Percentiles rank a stretch among this genome's conserved stretches.
Conservation (phyloP, 805 yeast species). For the Wickerhamomyces canadensis region DNA sequence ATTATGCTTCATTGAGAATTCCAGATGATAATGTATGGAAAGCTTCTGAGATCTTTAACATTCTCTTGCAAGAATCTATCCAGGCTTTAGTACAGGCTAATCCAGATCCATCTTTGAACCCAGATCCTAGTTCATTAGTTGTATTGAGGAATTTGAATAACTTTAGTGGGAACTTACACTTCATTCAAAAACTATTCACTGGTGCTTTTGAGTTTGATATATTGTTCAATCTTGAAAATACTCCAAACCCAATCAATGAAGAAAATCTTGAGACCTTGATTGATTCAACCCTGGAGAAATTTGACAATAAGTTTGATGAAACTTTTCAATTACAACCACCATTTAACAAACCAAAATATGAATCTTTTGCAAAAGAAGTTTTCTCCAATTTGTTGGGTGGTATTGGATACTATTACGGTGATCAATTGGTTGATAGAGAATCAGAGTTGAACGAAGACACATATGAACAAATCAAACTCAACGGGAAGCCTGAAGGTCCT, state of each 20-base stretch:
- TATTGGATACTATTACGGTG: slow-evolving; percentile 82
- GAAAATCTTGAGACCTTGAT: slow-evolving; percentile 21
- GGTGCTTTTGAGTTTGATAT: slow-evolving; percentile 76
- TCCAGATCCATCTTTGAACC: slow-evolving; percentile 20
- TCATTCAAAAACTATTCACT: slow-evolving; percentile 67
- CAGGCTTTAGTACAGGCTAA: slow-evolving; percentile 31
- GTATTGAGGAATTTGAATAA: slow-evolving; percentile 52
- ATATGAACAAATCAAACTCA: slow-evolving; percentile 43
- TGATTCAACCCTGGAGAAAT: slow-evolving; percentile 20
- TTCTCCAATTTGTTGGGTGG: slow-evolving; percentile 87
- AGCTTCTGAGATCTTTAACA: slow-evolving; percentile 69
- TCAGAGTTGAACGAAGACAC: slow-evolving; percentile 66
- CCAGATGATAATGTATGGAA: slow-evolving; percentile 74
- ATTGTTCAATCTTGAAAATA: slow-evolving; percentile 43
- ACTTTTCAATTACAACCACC: slow-evolving; percentile 52
- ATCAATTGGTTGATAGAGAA: slow-evolving; percentile 70
- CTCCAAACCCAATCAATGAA: slow-evolving; percentile 34
- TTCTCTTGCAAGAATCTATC: slow-evolving; percentile 68
- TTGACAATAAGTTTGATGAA: slow-evolving; percentile 48
- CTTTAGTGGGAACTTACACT: slow-evolving; percentile 73
- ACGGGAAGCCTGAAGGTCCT: slow-evolving; percentile 70
- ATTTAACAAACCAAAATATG: slow-evolving; percentile 37
- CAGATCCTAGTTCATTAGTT: slow-evolving; percentile 38
- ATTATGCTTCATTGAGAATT: slow-evolving; percentile 61
- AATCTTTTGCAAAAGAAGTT: slow-evolving; percentile 66